Conservation (phyloP, 108 stramenopile genomes). For the Pseudonitzschia delicatissima region DNA sequence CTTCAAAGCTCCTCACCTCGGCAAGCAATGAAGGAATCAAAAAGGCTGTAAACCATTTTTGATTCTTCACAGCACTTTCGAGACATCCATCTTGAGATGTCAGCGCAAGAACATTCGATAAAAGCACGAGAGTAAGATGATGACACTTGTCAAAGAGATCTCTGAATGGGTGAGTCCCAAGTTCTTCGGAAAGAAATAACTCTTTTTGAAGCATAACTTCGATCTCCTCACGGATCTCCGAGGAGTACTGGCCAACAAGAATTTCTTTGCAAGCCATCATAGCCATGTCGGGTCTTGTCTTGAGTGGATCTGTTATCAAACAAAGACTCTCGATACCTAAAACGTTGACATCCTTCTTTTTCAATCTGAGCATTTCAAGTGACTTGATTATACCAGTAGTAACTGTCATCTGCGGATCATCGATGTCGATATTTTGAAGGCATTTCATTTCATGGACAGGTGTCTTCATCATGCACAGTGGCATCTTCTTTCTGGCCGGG, state of each 20-base stretch:
- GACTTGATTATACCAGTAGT: slow-evolving; percentile 36
- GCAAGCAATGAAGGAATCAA: slow-evolving; percentile 55
- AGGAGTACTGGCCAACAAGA: slow-evolving; percentile 35
- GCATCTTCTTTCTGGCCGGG: slow-evolving; percentile 20
- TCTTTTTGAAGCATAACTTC: slow-evolving; percentile 38
- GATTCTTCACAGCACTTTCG: slow-evolving; percentile 25
- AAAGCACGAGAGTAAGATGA: slow-evolving; percentile 45
- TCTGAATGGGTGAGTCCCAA: slow-evolving; percentile 15
- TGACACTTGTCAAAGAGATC: slow-evolving; percentile 30
- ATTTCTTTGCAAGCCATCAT: slow-evolving; percentile 49
- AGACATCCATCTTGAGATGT: slow-evolving; percentile 38
- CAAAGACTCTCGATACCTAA: slow-evolving; percentile 68
- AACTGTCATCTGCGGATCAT: slow-evolving; percentile 24
- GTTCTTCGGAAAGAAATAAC: slow-evolving; percentile 23
- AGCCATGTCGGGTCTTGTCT: slow-evolving; percentile 50
- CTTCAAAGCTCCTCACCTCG: slow-evolving; percentile 44
- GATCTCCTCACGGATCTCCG: slow-evolving; percentile 34
- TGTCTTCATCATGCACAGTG: slow-evolving; percentile 16
- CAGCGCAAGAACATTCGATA: slow-evolving; percentile 54
- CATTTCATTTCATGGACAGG: slow-evolving; percentile 56
- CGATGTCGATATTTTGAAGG: slow-evolving; percentile 21
- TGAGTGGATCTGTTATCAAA: slow-evolving; percentile 50
- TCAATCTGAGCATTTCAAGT: slow-evolving; percentile 46
- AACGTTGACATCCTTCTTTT: slow-evolving; percentile 46
- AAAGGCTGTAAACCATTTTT: slow-evolving; percentile 54